Evolutionary conservation across 2,329 filamentous ascomycete genomes (phyloP), one percentile per base, ranked within the genome.

Genomic region (Apiospora malaysiana): DNA sequence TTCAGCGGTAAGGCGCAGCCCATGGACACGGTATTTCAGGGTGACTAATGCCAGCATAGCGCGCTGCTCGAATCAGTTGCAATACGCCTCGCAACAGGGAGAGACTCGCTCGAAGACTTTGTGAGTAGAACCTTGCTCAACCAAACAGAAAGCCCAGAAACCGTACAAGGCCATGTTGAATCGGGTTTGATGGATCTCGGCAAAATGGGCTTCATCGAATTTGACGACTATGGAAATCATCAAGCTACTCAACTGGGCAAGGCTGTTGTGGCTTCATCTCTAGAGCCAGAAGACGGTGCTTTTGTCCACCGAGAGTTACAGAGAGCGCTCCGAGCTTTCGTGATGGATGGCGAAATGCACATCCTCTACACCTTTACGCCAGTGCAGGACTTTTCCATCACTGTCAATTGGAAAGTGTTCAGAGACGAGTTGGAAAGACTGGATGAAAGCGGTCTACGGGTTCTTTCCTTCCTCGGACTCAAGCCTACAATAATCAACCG

Each of bases 321-420:
- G 71, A 87, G 87, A 74, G 91, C 92, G 0, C 84, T 94, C 2
- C 84, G 87, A 72, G 91, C 91, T 1, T 94, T 95, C 76, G 93
- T 94, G 16, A 91, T 95, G 88, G 92, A 94, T 76, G 91, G 92
- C 4, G 93, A 95, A 73, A 91, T 95, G 90, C 93, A 94, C 76
- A 87, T 93, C 16, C 86, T 94, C 66, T 95, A 94, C 78, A 90
- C 89, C 47, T 94, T 94, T 73, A 94, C 93, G 0, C 93, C 93
- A 0, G 86, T 94, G 2, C 90, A 93, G 66, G 84, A 88, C 66
- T 82, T 84, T 37, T 83, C 82, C 1, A 81, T 85, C 3, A 82
- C 84, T 10, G 86, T 94, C 70, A 91, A 94, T 75, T 94, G 93
- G 93, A 87, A 88, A 69, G 87, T 90, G 0, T 94, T 93, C 75